Evolutionary conservation across 2,329 filamentous ascomycete genomes (phyloP).

Genomic region (Penicillium sp.): DNA sequence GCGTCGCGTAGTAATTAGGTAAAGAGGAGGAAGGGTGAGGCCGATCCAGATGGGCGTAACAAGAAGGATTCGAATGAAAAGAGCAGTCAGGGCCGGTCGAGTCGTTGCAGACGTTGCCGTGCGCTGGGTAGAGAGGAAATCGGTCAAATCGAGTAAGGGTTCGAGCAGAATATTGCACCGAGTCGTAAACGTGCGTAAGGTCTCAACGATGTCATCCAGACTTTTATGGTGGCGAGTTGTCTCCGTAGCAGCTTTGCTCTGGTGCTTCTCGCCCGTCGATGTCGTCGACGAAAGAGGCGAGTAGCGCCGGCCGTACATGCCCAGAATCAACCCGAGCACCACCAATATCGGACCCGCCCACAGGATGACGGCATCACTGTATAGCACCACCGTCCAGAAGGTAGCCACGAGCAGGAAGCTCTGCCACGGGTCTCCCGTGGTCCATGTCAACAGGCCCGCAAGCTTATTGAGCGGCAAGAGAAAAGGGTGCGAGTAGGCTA

Average conservation of each 20-base stretch:
- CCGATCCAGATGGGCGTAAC: constrained; percentile 85
- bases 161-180: constrained; percentile 90
- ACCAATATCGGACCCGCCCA: constrained; percentile 80
- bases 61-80: constrained; percentile 85
- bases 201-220: constrained; percentile 94
- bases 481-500: constrained; percentile 95
- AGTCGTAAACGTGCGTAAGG: constrained; percentile 82
- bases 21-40: constrained; percentile 76
- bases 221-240: constrained; percentile 84
- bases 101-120: constrained; percentile 91
- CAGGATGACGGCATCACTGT: constrained; percentile 79
- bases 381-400: constrained; percentile 85
- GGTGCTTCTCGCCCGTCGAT: constrained; percentile 66
- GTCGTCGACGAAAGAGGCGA: constrained; percentile 85
- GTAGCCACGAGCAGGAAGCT: constrained; percentile 82
- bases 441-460: constrained; percentile 87
- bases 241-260: constrained; percentile 53
- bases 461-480: constrained; percentile 83
- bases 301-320: constrained; percentile 89
- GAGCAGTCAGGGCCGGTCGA: constrained; percentile 78
- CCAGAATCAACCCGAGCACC: constrained; percentile 74
- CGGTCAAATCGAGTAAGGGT: constrained; percentile 81
- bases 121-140: constrained; percentile 87
- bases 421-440: constrained; percentile 90
- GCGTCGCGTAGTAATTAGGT: constrained; percentile 81